Conservation (phyloP, 768 basidiomycete species). For the Tremella fuciformis region DNA sequence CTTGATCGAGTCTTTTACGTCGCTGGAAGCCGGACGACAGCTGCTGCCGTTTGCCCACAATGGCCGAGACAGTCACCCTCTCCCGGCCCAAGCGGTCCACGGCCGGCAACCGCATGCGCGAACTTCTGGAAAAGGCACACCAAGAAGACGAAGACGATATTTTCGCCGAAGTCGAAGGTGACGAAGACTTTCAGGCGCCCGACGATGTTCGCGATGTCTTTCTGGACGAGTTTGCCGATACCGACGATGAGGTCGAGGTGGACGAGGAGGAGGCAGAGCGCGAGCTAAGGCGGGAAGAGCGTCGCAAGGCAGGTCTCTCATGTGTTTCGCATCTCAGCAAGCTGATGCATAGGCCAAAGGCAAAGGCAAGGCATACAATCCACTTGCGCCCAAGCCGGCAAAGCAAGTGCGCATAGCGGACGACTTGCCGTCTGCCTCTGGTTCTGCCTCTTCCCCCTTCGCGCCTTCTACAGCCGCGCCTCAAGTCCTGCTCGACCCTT, state of each 20-base stretch:
- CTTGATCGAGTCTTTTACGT: too few species aligned
- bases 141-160: constrained; percentile 47
- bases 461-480: background rate
- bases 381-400: constrained; percentile 23
- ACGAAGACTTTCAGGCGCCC: constrained; percentile 47
- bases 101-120: constrained; percentile 50
- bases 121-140: constrained; percentile 49
- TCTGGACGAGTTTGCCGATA: constrained; percentile 49
- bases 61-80: constrained; percentile 34
- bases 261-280: constrained; percentile 44
- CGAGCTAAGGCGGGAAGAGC: constrained; percentile 30
- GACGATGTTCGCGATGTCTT: constrained; percentile 44
- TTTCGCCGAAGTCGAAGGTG: constrained; percentile 46
- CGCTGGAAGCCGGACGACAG: too few species aligned
- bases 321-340: background rate
- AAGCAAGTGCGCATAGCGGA: constrained; percentile 9
- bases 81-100: constrained; percentile 45
- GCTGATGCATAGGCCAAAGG: constrained; percentile 35
- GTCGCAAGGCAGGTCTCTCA: constrained; percentile 31
- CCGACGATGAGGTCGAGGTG: constrained; percentile 47
- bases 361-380: constrained; percentile 37
- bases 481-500: constrained; percentile 17
- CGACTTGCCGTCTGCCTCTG: background rate
- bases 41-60: background rate
- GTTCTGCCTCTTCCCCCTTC: constrained; percentile 2